A percentile compares a stretch with the other conserved stretches of the same genome.
Conservation (phyloP, 2,329 filamentous ascomycete species). For the Beauveria pseudobassiana region DNA sequence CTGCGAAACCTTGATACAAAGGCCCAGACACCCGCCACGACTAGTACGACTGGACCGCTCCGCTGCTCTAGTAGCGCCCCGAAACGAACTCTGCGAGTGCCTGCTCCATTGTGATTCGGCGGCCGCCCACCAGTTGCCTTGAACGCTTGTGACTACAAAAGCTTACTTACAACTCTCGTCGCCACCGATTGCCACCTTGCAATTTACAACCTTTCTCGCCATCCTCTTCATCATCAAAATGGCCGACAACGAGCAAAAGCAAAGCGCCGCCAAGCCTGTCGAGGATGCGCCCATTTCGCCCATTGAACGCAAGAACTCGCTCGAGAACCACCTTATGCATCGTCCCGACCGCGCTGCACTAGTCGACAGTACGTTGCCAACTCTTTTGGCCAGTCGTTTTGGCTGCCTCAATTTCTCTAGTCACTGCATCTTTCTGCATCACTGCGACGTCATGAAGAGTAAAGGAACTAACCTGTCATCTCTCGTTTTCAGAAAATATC, state of each 20-base stretch:
- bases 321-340: slow-evolving; percentile 64
- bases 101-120: neutral
- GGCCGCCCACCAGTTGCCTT: neutral
- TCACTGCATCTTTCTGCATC: neutral
- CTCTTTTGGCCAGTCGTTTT: neutral
- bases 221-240: slow-evolving; percentile 14
- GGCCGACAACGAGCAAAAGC: slow-evolving; percentile 21
- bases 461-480: slow-evolving; percentile 17
- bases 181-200: slow-evolving; percentile 1
- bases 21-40: neutral
- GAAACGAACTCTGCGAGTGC: neutral
- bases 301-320: slow-evolving; percentile 55
- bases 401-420: neutral
- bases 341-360: slow-evolving; percentile 71
- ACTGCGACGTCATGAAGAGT: neutral
- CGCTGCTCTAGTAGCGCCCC: neutral
- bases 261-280: slow-evolving; percentile 22
- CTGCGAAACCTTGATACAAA: slow-evolving; percentile 1
- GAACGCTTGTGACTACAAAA: neutral
- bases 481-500: slow-evolving; percentile 62
- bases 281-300: slow-evolving; percentile 49
- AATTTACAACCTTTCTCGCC: neutral
- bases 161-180: neutral
- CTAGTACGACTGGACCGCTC: neutral
- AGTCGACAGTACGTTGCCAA: slow-evolving; percentile 60